Base-by-base conservation (phyloP, 1,139 yeast species). In the Nadsonia starkeyi-henricii region DNA sequence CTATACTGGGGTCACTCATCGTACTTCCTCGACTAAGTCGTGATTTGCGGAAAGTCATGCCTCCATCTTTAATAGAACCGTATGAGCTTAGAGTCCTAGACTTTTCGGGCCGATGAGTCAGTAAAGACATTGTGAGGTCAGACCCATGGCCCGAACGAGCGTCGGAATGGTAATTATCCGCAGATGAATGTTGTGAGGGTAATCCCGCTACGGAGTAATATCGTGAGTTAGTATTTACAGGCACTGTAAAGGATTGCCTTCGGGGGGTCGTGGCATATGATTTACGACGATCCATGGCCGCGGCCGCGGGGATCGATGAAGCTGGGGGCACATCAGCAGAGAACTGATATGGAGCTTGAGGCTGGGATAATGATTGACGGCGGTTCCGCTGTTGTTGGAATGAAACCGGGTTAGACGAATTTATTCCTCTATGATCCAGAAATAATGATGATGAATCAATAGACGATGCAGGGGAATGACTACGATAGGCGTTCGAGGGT, bases 1-100 rank as follows among this genome's bases (percentile, higher is more conserved):
- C 46, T 17, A 49, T 44, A 19, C 46, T 46, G 5, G 45, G 26
- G n/a, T 2, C 45, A 17, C 42, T 43, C 28, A 9, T 23, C 8
- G 28, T 23, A 9, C 28, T 23, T 5, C 8, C 5, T 5, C 28
- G 28, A 9, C 28, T 23, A 9, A 23, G 28, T 9, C 28, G 28
- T 23, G 28, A 23, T 9, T 23, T 23, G 5, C 28, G 28, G 9
- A 23, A 23, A 5, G 28, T 23, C 5, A 23, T 23, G 28, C 28
- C 28, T 9, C 28, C 28, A 23, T 23, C 28, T 9, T 5, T 23
- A 9, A 9, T 23, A 23, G 28, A 23, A 5, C 28, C 28, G 28
- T 23, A 23, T 9, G 28, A 23, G 9, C 28, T 9, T 5, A 23
- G 9, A 23, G 5, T 5, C 9, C 28, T 23, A 5, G 28, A 23